Conservation (phyloP, 768 basidiomycete species). For the Coprinopsis cinerea region DNA sequence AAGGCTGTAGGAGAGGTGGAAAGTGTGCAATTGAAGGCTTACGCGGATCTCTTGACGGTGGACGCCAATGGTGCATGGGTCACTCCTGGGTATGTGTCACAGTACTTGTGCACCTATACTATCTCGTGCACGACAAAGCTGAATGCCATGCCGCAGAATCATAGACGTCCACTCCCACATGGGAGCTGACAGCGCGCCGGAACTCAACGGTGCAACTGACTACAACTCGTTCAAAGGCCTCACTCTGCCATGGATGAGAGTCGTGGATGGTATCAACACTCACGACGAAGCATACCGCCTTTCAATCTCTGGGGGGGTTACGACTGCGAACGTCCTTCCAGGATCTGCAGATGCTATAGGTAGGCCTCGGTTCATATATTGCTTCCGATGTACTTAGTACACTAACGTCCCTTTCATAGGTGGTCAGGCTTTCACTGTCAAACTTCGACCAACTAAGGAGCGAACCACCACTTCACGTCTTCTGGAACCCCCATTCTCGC, state of each 20-base stretch:
- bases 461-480: slow-evolving; percentile 70
- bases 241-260: slow-evolving; percentile 53
- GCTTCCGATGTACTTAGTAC: not conserved
- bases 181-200: slow-evolving; percentile 28
- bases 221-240: slow-evolving; percentile 46
- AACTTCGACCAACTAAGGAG: slow-evolving; percentile 67
- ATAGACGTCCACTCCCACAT: slow-evolving; percentile 54
- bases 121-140: no score
- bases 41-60: slow-evolving; percentile 31
- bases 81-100: slow-evolving; percentile 60
- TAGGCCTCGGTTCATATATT: slow-evolving; percentile 13
- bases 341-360: slow-evolving; percentile 65
- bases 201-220: slow-evolving; percentile 35
- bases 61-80: slow-evolving; percentile 67
- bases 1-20: slow-evolving; percentile 42
- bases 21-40: slow-evolving; percentile 15
- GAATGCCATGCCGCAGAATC: slow-evolving; percentile 21
- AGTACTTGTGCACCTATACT: no score
- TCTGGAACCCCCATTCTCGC: slow-evolving; percentile 61
- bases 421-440: slow-evolving; percentile 82
- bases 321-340: slow-evolving; percentile 67
- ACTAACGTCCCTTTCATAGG: slow-evolving; percentile 28
- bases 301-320: slow-evolving; percentile 73
- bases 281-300: slow-evolving; percentile 65
- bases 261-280: slow-evolving; percentile 70